These are phyloP conservation scores for Fusarium sp. DNA, from an alignment of 2,329 filamentous ascomycete genomes.

Conservation along the genomic window DNA sequence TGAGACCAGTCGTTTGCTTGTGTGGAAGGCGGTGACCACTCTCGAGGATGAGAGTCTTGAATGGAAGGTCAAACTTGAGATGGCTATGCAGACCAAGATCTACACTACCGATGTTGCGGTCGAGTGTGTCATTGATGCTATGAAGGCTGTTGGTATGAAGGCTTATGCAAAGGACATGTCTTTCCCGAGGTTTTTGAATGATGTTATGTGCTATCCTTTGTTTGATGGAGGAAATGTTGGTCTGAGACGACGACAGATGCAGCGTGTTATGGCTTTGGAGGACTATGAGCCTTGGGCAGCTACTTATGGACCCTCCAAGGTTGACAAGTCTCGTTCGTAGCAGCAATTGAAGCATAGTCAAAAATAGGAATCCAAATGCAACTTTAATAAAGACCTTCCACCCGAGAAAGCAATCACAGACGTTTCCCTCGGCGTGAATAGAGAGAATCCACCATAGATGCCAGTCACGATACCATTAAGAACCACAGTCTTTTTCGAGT, in stretches of 20 bases:
- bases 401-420: background rate
- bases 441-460: background rate
- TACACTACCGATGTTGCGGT: background rate
- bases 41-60: background rate
- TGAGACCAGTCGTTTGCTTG: background rate
- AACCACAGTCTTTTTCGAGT: background rate
- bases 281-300: background rate
- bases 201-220: conserved; percentile 1
- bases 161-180: background rate
- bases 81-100: conserved; percentile 7
- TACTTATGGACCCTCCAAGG: background rate
- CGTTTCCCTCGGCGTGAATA: background rate
- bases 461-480: background rate
- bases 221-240: conserved; percentile 13
- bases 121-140: background rate
- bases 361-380: background rate
- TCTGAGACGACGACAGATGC: conserved; percentile 1
- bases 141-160: conserved; percentile 12
- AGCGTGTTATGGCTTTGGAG: background rate
- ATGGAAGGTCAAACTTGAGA: background rate
- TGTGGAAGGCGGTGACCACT: background rate
- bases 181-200: background rate
- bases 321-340: background rate
- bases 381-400: background rate
- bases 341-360: background rate